Evolutionary conservation across 768 basidiomycete genomes (phyloP).

Genomic region (Lactarius hatsudake): DNA sequence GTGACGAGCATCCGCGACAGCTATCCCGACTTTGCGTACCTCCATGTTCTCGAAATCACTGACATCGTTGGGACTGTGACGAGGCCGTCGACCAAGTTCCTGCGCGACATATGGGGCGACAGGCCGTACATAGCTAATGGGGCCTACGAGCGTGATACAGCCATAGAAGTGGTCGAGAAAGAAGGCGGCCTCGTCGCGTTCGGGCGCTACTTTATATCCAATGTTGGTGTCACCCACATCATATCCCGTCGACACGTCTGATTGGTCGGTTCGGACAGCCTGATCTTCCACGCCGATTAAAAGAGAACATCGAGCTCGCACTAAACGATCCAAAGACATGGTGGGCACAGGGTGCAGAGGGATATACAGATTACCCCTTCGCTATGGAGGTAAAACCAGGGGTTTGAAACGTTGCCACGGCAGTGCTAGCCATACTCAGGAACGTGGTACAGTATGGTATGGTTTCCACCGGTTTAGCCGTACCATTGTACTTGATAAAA

Average conservation of each 20-base stretch:
- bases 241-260: background rate
- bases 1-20: conserved; percentile 29
- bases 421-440: background rate
- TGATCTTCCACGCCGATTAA: conserved; percentile 24
- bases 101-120: conserved; percentile 30
- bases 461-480: background rate
- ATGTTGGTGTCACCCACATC: conserved; percentile 1
- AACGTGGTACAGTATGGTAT: background rate
- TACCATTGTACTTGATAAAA: no score
- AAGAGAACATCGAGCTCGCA: background rate
- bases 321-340: background rate
- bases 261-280: conserved; percentile 16
- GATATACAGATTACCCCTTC: conserved; percentile 29
- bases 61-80: background rate
- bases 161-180: conserved; percentile 22
- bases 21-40: conserved; percentile 24
- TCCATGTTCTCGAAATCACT: conserved; percentile 36
- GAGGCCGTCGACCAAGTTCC: conserved; percentile 26
- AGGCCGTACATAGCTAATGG: conserved; percentile 29
- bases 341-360: conserved; percentile 1
- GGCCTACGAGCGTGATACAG: conserved; percentile 29
- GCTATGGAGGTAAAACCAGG: background rate
- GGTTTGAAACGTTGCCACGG: background rate
- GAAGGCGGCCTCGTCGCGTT: conserved; percentile 19
- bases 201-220: conserved; percentile 18